These are phyloP conservation scores for Colletotrichum plurivorum DNA, from an alignment of 2,329 filamentous ascomycete species.

Conservation along the genomic window DNA sequence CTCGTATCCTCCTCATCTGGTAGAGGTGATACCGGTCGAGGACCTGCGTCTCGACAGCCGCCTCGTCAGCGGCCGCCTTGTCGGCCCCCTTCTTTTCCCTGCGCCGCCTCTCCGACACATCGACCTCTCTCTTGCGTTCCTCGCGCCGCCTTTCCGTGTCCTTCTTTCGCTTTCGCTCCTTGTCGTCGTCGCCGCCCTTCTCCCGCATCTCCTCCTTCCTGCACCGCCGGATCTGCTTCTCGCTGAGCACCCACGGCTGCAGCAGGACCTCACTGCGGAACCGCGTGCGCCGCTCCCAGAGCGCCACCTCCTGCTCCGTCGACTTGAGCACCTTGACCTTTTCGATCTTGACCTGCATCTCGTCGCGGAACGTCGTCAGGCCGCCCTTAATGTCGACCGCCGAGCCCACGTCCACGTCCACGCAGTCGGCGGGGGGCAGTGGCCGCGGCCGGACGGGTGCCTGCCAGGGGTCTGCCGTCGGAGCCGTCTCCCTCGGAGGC, in stretches of 20 bases:
- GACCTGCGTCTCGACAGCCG: not conserved
- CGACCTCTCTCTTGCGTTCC: constrained; percentile 12
- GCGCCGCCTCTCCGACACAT: constrained; percentile 23
- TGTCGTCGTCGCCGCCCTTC: constrained; percentile 52
- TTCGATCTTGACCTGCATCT: constrained; percentile 67
- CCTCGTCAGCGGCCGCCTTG: not conserved
- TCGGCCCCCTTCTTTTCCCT: constrained; percentile 6
- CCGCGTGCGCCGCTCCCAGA: constrained; percentile 69
- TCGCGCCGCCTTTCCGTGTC: constrained; percentile 15
- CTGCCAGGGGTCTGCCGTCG: no score
- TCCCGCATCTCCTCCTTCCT: constrained; percentile 53
- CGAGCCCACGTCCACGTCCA: constrained; percentile 63
- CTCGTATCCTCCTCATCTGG: constrained; percentile 2
- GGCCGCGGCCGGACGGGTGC: not conserved
- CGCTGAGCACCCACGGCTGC: constrained; percentile 68
- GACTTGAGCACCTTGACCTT: constrained; percentile 63
- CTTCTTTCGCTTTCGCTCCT: constrained; percentile 41
- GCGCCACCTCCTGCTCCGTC: constrained; percentile 70
- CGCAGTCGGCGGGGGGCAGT: constrained; percentile 41
- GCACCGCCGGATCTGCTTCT: constrained; percentile 64
- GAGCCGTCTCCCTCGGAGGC: constrained; percentile 5
- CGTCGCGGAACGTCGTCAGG: constrained; percentile 61
- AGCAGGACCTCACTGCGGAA: constrained; percentile 67
- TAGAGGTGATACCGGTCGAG: constrained; percentile 8
- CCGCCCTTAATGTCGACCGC: constrained; percentile 72